Evolutionary conservation across 345 rosid species (phyloP), one percentile per base, ranked within the genome.

Genomic region (Linum tenue): DNA sequence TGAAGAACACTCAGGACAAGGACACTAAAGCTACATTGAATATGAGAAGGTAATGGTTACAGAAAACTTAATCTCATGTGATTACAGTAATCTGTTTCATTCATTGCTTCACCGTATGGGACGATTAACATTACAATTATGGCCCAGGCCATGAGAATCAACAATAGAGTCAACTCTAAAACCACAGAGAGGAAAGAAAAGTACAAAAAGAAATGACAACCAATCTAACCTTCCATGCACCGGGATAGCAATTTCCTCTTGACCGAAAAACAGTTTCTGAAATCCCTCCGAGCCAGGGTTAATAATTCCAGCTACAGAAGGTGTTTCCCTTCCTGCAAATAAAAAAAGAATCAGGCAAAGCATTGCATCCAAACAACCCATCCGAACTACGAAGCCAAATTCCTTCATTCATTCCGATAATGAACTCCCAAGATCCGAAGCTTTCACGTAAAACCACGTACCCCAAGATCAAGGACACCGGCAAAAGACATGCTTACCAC

Each of bases 231-330:
- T 68, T 31, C 96, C 86, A 75, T 90, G 98, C 16, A 90, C 98
- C 14, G 98, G 95, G 74, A 92, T 92, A 16, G 98, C 98, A 41
- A 92, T 92, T 83, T 92, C 98, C 81, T 92, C 98, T 59, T 88
- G 98, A 56, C 98, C 98, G n/a, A 92, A 92, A 72, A 92, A 90
- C 48, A 92, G 87, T 77, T 92, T 92, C 75, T 90, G 98, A 79
- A 92, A 92, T 67, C 98, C 98, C 79, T 92, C 98, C 0, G 97
- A 68, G 48, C 98, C 96, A 5, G 98, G 98, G 69, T 85, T 86
- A 61, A 92, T 86, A 63, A 92, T 85, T 69, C 98, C 98, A 68
- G 97, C 97, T 75, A 92, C 98, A 11, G 97, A 92, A 60, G 97
- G 98, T 38, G 90, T 88, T 79, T 90, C 98, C 70, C 97, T 79